Evolutionary conservation across 202 grass and related monocot genomes (phyloP).

Genomic region (Setaria italica): DNA sequence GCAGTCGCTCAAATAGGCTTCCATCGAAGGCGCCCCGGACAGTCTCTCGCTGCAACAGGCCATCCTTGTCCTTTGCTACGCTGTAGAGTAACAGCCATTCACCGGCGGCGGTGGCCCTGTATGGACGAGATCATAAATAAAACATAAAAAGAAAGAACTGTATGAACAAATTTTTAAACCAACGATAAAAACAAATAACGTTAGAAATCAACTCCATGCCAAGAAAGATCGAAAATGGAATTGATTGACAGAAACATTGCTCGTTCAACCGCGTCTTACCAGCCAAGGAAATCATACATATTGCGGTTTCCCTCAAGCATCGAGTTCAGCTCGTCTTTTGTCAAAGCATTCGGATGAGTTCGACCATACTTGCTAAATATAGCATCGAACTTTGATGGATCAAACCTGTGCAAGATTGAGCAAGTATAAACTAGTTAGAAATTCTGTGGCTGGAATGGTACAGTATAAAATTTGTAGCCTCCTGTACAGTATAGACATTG

Average conservation of each 20-base stretch:
- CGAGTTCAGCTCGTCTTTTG: constrained; percentile 41
- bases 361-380: constrained; percentile 72
- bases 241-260: background rate
- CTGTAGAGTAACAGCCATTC: constrained; percentile 61
- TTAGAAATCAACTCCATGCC: too few species aligned
- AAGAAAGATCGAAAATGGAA: background rate
- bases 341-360: constrained; percentile 57
- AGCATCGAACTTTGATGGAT: constrained; percentile 72
- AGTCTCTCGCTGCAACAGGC: constrained; percentile 51
- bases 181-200: background rate
- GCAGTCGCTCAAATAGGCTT: constrained; percentile 62
- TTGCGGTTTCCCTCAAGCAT: constrained; percentile 70
- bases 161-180: background rate
- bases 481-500: too few species aligned
- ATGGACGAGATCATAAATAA: background rate
- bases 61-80: constrained; percentile 62
- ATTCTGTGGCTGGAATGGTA: background rate
- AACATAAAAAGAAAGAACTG: background rate
- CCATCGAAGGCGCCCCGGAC: constrained; percentile 59
- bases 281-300: constrained; percentile 52
- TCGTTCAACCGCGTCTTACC: constrained; percentile 36
- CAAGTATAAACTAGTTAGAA: constrained; percentile 8
- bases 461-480: background rate
- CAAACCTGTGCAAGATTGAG: constrained; percentile 47
- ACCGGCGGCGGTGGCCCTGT: constrained; percentile 28